Evolutionary conservation across 768 basidiomycete species (phyloP).

Genomic region (Suillus clintonianus): DNA sequence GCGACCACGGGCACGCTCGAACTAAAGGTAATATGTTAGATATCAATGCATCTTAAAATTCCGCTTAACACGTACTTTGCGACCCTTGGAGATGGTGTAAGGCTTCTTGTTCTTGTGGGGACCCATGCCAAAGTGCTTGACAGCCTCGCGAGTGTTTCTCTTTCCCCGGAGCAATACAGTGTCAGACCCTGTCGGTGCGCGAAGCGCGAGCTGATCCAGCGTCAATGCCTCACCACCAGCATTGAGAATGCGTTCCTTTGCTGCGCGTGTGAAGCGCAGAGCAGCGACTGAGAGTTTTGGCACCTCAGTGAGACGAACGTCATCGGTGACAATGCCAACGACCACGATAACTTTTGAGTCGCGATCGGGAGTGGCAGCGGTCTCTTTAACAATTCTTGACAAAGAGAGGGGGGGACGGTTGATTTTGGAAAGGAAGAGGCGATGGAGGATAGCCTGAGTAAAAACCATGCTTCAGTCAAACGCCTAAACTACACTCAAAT

Average conservation of each 20-base stretch:
- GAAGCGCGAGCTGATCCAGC: constrained; percentile 93
- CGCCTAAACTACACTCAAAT: constrained; percentile 6
- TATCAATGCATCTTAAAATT: not conserved
- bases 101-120: constrained; percentile 99
- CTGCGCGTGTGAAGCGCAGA: constrained; percentile 89
- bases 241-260: constrained; percentile 92
- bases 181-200: constrained; percentile 93
- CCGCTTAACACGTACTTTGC: constrained; percentile 61
- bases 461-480: constrained; percentile 21
- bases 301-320: constrained; percentile 80
- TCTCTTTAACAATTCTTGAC: constrained; percentile 88
- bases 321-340: constrained; percentile 94
- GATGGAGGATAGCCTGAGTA: constrained; percentile 84
- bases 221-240: constrained; percentile 95
- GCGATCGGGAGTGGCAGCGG: constrained; percentile 60
- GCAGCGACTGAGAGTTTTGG: constrained; percentile 95
- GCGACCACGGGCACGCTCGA: constrained; percentile 98
- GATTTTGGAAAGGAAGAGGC: constrained; percentile 94
- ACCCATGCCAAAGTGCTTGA: constrained; percentile 98
- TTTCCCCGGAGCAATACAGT: constrained; percentile 92
- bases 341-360: constrained; percentile 84
- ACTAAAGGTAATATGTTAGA: constrained; percentile 42
- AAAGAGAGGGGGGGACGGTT: constrained; percentile 97
- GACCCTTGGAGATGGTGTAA: constrained; percentile 92
- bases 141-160: constrained; percentile 90